Conservation (phyloP, 2,329 filamentous ascomycete species). For the Neofusicoccum umdonicola region DNA sequence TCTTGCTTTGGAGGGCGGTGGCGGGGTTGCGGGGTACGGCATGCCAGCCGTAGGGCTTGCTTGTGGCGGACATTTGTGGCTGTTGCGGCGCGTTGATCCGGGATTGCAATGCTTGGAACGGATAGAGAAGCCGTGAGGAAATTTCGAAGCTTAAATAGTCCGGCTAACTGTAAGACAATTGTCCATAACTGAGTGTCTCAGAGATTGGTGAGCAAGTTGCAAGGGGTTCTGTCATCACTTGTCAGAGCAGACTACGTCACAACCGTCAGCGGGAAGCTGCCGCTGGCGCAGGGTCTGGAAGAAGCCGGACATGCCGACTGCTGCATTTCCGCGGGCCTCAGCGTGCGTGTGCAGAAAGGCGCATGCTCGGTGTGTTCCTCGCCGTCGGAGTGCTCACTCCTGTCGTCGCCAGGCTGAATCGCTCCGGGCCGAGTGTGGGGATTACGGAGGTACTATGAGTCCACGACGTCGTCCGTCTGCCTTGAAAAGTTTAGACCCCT, state of each 20-base stretch:
- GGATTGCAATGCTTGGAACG: too few species aligned
- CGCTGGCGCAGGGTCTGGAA: neutral
- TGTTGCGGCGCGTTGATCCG: neutral
- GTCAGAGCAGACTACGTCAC: neutral
- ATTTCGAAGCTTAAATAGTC: neutral
- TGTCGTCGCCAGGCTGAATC: neutral
- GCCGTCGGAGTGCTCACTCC: too few species aligned
- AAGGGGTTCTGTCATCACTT: neutral
- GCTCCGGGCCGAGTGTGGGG: neutral
- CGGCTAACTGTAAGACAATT: neutral
- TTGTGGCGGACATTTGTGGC: neutral
- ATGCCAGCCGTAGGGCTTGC: conserved; percentile 27
- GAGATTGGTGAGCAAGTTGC: conserved; percentile 1
- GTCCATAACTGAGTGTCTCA: neutral
- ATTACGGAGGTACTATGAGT: neutral
- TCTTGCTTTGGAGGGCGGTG: conserved; percentile 21
- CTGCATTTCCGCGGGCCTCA: neutral
- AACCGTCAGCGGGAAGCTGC: neutral
- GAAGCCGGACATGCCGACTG: neutral
- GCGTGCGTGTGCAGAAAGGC: too few species aligned
- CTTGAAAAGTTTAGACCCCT: neutral
- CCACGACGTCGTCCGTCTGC: neutral
- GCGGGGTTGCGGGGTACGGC: conserved; percentile 29
- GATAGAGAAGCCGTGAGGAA: too few species aligned
- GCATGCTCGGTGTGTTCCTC: too few species aligned